Percentiles rank a stretch among this genome's conserved stretches.
These are phyloP conservation scores for Trichosporon ovoides DNA, from an alignment of 1,284 basidiomycete species.

Conservation along the genomic window DNA sequence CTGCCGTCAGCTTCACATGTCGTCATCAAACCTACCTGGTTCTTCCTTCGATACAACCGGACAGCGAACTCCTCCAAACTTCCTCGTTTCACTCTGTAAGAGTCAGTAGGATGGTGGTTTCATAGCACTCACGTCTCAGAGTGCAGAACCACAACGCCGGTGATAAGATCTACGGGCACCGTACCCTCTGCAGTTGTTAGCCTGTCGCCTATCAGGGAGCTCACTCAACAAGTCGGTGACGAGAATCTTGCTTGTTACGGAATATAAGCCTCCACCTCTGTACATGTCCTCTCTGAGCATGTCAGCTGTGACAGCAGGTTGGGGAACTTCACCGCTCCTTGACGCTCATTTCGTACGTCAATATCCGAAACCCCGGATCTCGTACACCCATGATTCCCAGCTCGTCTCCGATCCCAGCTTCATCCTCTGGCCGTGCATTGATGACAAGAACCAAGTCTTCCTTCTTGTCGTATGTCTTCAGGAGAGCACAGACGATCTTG, in stretches of 20 bases:
- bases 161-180: constrained; percentile 77
- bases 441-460: constrained; percentile 71
- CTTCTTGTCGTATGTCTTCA: constrained; percentile 88
- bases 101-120: neutral
- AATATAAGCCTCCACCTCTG: constrained; percentile 79
- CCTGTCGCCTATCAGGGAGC: neutral
- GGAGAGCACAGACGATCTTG: constrained; percentile 70
- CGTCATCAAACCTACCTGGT: constrained; percentile 50
- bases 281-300: constrained; percentile 71
- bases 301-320: neutral
- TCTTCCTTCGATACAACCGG: constrained; percentile 78
- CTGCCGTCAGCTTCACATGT: constrained; percentile 25
- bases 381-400: constrained; percentile 85
- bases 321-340: constrained; percentile 65
- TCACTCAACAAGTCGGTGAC: constrained; percentile 86
- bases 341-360: constrained; percentile 76
- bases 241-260: constrained; percentile 87
- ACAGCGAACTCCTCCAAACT: constrained; percentile 87
- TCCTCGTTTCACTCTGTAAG: constrained; percentile 64
- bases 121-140: constrained; percentile 67
- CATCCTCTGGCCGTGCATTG: constrained; percentile 81
- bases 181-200: constrained; percentile 52
- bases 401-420: constrained; percentile 85
- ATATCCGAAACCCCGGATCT: constrained; percentile 74
- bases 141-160: constrained; percentile 88